Percentiles rank a stretch among this genome's conserved stretches.
Conservation (phyloP, 306 rosid genomes). For the Ceratonia siliqua region DNA sequence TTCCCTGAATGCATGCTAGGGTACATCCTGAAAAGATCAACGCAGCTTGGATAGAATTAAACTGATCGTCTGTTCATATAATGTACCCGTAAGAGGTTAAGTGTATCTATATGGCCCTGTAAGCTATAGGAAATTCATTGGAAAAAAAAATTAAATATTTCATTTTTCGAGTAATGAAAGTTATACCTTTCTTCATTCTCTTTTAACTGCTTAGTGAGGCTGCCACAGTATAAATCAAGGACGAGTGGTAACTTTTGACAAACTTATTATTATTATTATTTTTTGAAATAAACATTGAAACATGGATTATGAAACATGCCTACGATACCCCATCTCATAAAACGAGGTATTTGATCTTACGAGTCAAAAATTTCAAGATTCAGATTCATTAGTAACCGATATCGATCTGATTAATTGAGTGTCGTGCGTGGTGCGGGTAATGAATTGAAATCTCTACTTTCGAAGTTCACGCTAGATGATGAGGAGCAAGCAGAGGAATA, state of each 20-base stretch:
- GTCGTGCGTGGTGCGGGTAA: too few species aligned
- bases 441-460: too few species aligned
- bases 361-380: too few species aligned
- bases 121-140: constrained; percentile 29
- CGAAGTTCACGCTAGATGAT: too few species aligned
- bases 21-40: constrained; percentile 24
- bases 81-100: constrained; percentile 28
- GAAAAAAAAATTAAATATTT: neutral
- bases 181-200: neutral
- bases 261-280: neutral
- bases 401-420: too few species aligned
- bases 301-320: neutral
- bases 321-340: too few species aligned
- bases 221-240: neutral
- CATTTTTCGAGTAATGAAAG: constrained; percentile 29
- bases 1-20: constrained; percentile 37
- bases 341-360: too few species aligned
- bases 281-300: neutral
- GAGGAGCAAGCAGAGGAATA: too few species aligned
- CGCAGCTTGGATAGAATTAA: constrained; percentile 30
- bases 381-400: too few species aligned
- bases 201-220: neutral
- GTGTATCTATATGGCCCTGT: constrained; percentile 40
- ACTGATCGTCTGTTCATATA: constrained; percentile 40
- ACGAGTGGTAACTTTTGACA: neutral